A percentile compares a stretch with the other conserved stretches of the same genome.
Evolutionary conservation across 805 yeast species (phyloP).

Genomic region (Grigorovia transvaalensis): DNA sequence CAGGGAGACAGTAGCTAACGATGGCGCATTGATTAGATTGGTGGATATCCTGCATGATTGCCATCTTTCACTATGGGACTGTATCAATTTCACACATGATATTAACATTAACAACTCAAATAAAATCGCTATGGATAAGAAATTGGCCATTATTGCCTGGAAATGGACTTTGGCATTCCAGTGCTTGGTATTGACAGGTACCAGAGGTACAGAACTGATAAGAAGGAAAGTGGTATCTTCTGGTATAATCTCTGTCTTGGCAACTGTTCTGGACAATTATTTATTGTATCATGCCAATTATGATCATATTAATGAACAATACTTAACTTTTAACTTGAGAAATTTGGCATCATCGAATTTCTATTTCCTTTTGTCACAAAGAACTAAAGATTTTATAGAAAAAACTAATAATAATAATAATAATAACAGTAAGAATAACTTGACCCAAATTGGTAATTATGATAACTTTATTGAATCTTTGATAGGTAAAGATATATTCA

Average conservation of each 20-base stretch:
- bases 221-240: slow-evolving; percentile 83
- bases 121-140: slow-evolving; percentile 26
- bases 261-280: slow-evolving; percentile 86
- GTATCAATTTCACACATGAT: slow-evolving; percentile 11
- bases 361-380: slow-evolving; percentile 11
- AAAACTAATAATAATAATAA: slow-evolving; percentile 6
- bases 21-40: slow-evolving; percentile 86
- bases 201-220: slow-evolving; percentile 82
- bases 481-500: slow-evolving; percentile 12
- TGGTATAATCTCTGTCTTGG: slow-evolving; percentile 81
- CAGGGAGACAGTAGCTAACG: slow-evolving; percentile 76
- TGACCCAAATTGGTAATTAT: not conserved
- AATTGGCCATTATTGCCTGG: slow-evolving; percentile 66
- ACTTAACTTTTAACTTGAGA: slow-evolving; percentile 12
- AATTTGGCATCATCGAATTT: slow-evolving; percentile 10
- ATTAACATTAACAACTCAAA: slow-evolving; percentile 12
- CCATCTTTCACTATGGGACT: slow-evolving; percentile 28
- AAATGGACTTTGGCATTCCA: slow-evolving; percentile 95
- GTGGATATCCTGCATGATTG: slow-evolving; percentile 82
- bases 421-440: not conserved
- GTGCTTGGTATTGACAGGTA: slow-evolving; percentile 82
- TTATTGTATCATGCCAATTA: slow-evolving; percentile 33
- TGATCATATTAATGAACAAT: slow-evolving; percentile 19
- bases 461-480: slow-evolving; percentile 6
- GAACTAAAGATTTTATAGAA: slow-evolving; percentile 12